phyloP scores from a whole-genome alignment of 768 basidiomycete species.

The Amanita inopinata region DNA sequence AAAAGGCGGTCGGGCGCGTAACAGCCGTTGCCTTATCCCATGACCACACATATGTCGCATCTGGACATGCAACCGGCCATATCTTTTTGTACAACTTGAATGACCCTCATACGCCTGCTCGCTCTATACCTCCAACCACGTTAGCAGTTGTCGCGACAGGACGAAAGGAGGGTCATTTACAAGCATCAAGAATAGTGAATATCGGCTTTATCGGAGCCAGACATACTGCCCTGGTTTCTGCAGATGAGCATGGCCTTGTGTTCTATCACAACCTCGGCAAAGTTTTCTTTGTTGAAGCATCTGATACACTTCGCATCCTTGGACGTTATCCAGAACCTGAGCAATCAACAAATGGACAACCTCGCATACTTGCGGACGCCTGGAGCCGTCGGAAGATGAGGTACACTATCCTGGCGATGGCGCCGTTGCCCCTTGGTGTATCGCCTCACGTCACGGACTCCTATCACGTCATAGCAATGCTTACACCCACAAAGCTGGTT shows the following conservation, averaged over 20 bases:
- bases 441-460: conserved; percentile 64
- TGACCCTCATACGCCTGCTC: conserved; percentile 55
- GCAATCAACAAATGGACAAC: conserved; percentile 9
- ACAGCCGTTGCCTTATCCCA: conserved; percentile 88
- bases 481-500: conserved; percentile 87
- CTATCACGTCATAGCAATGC: conserved; percentile 73
- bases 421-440: conserved; percentile 74
- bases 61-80: conserved; percentile 77
- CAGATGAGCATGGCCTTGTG: conserved; percentile 84
- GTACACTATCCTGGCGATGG: conserved; percentile 69
- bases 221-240: conserved; percentile 87
- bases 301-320: conserved; percentile 87
- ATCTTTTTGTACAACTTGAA: conserved; percentile 81
- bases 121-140: conserved; percentile 63
- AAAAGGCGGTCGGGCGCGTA: conserved; percentile 57
- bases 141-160: conserved; percentile 61
- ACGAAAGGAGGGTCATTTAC: conserved; percentile 77
- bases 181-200: conserved; percentile 68
- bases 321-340: conserved; percentile 70
- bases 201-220: conserved; percentile 84
- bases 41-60: conserved; percentile 88
- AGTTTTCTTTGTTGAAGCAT: conserved; percentile 89
- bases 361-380: conserved; percentile 11
- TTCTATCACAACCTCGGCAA: conserved; percentile 95
- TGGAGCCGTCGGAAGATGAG: conserved; percentile 36